A percentile compares a stretch with the other conserved stretches of the same genome.
phyloP scores from a whole-genome alignment of 2,329 filamentous ascomycete genomes.

The Fusarium sacchari region DNA sequence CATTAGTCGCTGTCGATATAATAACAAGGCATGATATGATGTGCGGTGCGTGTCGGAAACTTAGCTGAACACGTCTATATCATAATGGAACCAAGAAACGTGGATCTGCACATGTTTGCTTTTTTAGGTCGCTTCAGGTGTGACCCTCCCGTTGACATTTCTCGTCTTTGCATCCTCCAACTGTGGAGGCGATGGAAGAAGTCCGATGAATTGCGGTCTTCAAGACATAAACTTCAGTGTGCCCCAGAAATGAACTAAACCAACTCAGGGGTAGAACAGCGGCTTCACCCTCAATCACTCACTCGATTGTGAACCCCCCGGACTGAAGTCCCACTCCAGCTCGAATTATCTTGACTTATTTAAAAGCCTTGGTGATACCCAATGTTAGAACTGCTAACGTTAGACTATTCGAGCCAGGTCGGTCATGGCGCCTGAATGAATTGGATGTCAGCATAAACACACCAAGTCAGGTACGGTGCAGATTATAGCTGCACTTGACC shows the following conservation, averaged over 20 bases:
- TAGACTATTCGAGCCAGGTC: background rate
- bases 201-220: constrained; percentile 18
- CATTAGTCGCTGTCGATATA: constrained; percentile 2
- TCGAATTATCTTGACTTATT: background rate
- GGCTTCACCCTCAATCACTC: background rate
- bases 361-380: background rate
- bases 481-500: constrained; percentile 9
- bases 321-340: constrained; percentile 3
- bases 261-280: constrained; percentile 15
- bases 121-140: constrained; percentile 23
- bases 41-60: constrained; percentile 2
- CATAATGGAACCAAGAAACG: constrained; percentile 24
- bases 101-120: constrained; percentile 31
- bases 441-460: constrained; percentile 17
- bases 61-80: constrained; percentile 1
- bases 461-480: constrained; percentile 22
- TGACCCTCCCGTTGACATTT: constrained; percentile 16
- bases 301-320: constrained; percentile 2
- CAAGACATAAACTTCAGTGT: background rate
- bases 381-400: background rate
- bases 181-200: constrained; percentile 1
- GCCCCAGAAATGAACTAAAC: constrained; percentile 9
- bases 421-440: constrained; percentile 1
- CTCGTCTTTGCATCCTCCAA: background rate
- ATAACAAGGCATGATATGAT: constrained; percentile 18